A percentile compares a stretch with the other conserved stretches of the same genome.
Evolutionary conservation across 2,329 filamentous ascomycete species (phyloP).

Genomic region (Verticillium zaregamsianum): DNA sequence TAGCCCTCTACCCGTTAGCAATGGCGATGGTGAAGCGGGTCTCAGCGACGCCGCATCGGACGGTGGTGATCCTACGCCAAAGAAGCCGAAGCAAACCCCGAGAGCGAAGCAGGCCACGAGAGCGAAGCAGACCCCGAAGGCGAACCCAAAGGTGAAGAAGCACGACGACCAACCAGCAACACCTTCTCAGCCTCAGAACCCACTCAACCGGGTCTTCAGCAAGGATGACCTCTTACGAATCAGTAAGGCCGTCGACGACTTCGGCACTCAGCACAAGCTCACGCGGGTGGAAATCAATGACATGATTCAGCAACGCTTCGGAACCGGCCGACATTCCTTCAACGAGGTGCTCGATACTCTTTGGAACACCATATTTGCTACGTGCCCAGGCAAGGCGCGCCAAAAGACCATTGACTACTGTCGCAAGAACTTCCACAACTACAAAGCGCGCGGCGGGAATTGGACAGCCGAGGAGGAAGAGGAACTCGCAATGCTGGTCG

Average conservation of each 20-base stretch:
- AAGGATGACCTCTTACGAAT: conserved; percentile 38
- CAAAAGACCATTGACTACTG: conserved; percentile 52
- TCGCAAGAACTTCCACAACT: conserved; percentile 63
- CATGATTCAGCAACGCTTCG: conserved; percentile 29
- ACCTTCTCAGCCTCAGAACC: not conserved
- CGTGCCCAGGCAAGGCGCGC: conserved; percentile 45
- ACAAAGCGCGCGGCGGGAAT: conserved; percentile 48
- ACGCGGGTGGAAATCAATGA: conserved; percentile 43
- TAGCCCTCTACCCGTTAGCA: not conserved
- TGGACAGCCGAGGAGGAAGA: conserved; percentile 59
- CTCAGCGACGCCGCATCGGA: not conserved
- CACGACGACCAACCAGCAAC: not conserved
- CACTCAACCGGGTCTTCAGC: conserved; percentile 33
- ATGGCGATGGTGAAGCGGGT: not conserved
- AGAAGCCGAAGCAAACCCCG: not conserved
- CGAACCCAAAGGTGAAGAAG: not conserved
- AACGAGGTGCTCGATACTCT: conserved; percentile 36
- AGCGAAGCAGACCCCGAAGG: not conserved
- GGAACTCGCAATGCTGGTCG: conserved; percentile 42
- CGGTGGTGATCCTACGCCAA: not conserved
- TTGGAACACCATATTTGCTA: conserved; percentile 44
- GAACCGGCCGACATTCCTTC: conserved; percentile 26
- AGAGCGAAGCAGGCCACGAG: not conserved
- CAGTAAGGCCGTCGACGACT: conserved; percentile 36
- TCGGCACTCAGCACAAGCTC: conserved; percentile 37